Evolutionary conservation across 2,329 filamentous ascomycete genomes (phyloP).

Genomic region (Pyricularia pennisetigena): DNA sequence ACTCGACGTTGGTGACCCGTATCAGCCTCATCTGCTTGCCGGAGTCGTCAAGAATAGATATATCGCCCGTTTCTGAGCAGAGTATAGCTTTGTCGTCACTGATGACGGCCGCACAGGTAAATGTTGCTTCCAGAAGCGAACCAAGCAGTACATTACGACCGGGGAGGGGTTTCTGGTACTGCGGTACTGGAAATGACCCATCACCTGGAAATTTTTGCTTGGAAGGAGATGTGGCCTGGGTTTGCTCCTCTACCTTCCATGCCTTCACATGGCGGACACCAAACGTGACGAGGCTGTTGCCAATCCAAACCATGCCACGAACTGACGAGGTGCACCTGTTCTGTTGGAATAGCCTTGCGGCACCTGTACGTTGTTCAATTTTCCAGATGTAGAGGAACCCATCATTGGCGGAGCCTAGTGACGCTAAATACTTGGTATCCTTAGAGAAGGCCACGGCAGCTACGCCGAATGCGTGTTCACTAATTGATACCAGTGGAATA

Average conservation of each 20-base stretch:
- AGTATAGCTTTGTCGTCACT: slow-evolving; percentile 68
- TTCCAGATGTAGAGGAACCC: slow-evolving; percentile 90
- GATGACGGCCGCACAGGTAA: slow-evolving; percentile 66
- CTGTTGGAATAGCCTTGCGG: slow-evolving; percentile 71
- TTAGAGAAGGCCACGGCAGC: slow-evolving; percentile 81
- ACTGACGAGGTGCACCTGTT: slow-evolving; percentile 86
- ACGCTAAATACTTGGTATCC: slow-evolving; percentile 79
- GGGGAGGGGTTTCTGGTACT: slow-evolving; percentile 58
- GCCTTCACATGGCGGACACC: slow-evolving; percentile 89
- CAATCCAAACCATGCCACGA: slow-evolving; percentile 84
- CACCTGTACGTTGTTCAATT: slow-evolving; percentile 72
- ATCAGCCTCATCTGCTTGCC: slow-evolving; percentile 61
- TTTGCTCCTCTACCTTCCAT: slow-evolving; percentile 71
- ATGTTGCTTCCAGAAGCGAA: slow-evolving; percentile 70
- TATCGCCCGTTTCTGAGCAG: slow-evolving; percentile 77
- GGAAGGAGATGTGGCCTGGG: slow-evolving; percentile 45
- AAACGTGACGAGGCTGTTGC: slow-evolving; percentile 71
- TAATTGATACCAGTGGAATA: slow-evolving; percentile 71
- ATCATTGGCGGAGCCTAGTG: slow-evolving; percentile 81
- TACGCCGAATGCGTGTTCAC: slow-evolving; percentile 85
- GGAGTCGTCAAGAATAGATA: slow-evolving; percentile 80
- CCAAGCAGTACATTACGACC: slow-evolving; percentile 86
- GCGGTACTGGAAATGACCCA: slow-evolving; percentile 15
- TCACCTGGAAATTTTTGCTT: slow-evolving; percentile 49
- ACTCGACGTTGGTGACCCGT: slow-evolving; percentile 56